Evolutionary conservation across 1,139 yeast genomes (phyloP).

Genomic region (Geotrichum klebahnii): DNA sequence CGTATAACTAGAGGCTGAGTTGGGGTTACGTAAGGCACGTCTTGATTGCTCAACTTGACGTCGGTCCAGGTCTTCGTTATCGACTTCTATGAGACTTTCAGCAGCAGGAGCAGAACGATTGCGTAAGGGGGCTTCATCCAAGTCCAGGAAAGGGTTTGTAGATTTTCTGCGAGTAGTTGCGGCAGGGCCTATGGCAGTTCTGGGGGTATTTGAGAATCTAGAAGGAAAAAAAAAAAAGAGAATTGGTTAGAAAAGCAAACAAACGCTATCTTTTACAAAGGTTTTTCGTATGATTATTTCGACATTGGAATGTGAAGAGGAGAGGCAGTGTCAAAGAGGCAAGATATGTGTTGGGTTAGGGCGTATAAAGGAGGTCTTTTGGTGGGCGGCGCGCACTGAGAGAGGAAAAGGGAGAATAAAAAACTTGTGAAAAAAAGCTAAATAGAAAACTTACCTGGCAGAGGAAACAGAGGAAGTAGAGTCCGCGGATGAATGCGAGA

Average conservation of each 20-base stretch:
- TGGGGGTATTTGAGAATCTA: slow-evolving; percentile 6
- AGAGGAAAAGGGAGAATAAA: neutral
- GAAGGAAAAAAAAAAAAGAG: neutral
- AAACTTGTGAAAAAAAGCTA: neutral
- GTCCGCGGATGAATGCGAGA: slow-evolving; percentile 9
- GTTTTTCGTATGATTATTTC: too few relatives aligned
- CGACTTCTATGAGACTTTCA: slow-evolving; percentile 8
- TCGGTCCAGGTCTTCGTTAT: slow-evolving; percentile 3
- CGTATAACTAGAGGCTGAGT: neutral
- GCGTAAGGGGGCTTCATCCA: slow-evolving; percentile 10
- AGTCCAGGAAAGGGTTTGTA: slow-evolving; percentile 22
- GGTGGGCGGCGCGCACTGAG: neutral
- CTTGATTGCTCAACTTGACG: neutral
- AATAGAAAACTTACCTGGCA: slow-evolving; percentile 6
- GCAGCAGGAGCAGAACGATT: slow-evolving; percentile 9
- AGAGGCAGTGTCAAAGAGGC: too few relatives aligned
- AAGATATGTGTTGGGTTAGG: neutral
- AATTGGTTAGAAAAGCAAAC: too few relatives aligned
- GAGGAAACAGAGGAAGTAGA: slow-evolving; percentile 10
- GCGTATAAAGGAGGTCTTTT: slow-evolving; percentile 4
- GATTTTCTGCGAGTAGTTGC: slow-evolving; percentile 14
- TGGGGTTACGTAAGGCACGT: neutral
- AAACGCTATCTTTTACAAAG: too few relatives aligned
- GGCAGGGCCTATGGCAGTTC: slow-evolving; percentile 15
- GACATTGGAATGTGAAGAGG: too few relatives aligned